phyloP scores from a whole-genome alignment of 2,329 filamentous ascomycete species.

The Trichoderma atrobrunneum region DNA sequence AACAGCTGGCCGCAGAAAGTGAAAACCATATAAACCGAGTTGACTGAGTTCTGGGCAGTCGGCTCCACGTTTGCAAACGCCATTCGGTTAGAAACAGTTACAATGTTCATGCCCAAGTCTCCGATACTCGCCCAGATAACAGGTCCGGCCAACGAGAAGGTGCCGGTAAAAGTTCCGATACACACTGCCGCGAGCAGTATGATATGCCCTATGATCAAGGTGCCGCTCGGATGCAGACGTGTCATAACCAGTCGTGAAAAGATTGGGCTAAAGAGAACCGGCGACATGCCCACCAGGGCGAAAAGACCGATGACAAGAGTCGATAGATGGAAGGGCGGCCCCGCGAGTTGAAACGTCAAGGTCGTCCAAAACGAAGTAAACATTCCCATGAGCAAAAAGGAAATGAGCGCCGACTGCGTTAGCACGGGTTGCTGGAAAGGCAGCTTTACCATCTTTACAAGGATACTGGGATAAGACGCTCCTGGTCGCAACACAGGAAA shows the following conservation, averaged over 20 bases:
- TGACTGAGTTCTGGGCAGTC: constrained; percentile 69
- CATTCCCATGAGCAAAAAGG: constrained; percentile 55
- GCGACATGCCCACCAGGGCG: constrained; percentile 70
- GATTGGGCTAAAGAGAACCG: constrained; percentile 65
- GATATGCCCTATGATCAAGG: constrained; percentile 59
- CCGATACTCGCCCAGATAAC: constrained; percentile 68
- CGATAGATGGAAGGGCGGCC: constrained; percentile 62
- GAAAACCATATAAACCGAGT: constrained; percentile 78
- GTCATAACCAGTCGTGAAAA: constrained; percentile 66
- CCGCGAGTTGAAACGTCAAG: constrained; percentile 73
- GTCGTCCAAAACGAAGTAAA: constrained; percentile 61
- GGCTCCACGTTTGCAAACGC: constrained; percentile 70
- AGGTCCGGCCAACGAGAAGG: constrained; percentile 65
- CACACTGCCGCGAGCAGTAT: constrained; percentile 60
- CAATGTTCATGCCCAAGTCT: constrained; percentile 70
- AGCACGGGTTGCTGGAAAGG: constrained; percentile 58
- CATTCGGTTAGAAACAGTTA: constrained; percentile 69
- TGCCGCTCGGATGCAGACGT: constrained; percentile 64
- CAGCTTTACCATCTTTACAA: constrained; percentile 55
- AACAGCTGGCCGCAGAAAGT: constrained; percentile 74
- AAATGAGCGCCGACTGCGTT: constrained; percentile 65
- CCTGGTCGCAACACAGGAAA: constrained; percentile 71
- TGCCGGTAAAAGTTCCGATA: constrained; percentile 67
- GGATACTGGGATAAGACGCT: constrained; percentile 65
- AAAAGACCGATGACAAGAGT: constrained; percentile 73